Evolutionary conservation across 257 asterid genomes (phyloP), one percentile per base, ranked within the genome.

Genomic region (Capsicum rhomboideum): DNA sequence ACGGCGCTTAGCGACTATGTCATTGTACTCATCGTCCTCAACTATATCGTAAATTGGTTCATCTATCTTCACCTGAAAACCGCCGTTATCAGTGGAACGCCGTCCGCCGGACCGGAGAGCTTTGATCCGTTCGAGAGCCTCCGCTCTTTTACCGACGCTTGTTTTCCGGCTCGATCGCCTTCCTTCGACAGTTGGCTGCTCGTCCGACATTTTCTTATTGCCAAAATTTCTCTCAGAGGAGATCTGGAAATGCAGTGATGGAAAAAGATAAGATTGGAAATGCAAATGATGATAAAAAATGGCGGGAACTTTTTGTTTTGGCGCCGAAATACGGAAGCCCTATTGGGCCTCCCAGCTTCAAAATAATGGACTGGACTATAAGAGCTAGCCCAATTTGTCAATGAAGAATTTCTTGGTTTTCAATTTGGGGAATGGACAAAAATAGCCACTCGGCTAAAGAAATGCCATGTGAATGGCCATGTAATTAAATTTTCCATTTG

Each of bases 21-120:
- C 94, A 55, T 92, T 91, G 86, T 96, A 96, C 93, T 93, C 91
- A n/a, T 93, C 96, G 0, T 94, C 99, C 50, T 96, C 98, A 3
- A 96, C 93, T 1, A 92, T 88, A 79, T 94, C 99, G 81, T 92
- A 96, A 56, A 96, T 96, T 13, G 93, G 97, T 82, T 91, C 85
- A 72, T 94, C 98, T 88, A 94, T 87, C 87, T 91, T 96, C 75
- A 96, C 61, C 88, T 93, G 95, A 83, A 88, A 87, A 63, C 92
- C 93, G 2, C 91, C 87, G 14, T 68, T 85, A 0, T 93, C 96
- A 66, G 87, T 42, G 21, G 92, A 91, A 54, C 94, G 92, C 37
- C 94, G 93, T 74, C 91, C 93, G 67, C 96, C 97, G 40, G 92
- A 87, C 4, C 92, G 91, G 84, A 85, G 84, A 16, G 97, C 94